Conservation (phyloP, 2,329 filamentous ascomycete species). For the Diaporthe sp. region DNA sequence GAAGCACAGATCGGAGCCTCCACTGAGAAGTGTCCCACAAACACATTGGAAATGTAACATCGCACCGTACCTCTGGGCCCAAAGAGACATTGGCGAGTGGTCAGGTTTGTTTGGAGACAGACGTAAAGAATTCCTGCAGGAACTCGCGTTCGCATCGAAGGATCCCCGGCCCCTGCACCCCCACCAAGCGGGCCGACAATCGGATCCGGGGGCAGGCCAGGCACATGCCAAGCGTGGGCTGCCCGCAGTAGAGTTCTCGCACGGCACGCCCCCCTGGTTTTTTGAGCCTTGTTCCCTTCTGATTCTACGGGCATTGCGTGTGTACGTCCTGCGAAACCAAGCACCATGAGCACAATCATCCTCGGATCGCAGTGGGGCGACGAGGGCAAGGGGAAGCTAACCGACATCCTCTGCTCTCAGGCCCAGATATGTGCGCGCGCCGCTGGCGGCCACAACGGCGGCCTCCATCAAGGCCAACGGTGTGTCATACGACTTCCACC, state of each 20-base stretch:
- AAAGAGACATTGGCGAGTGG: background rate
- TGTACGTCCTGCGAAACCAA: slow-evolving; percentile 37
- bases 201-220: background rate
- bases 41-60: background rate
- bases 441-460: slow-evolving; percentile 72
- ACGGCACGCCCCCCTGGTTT: background rate
- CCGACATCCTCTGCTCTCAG: slow-evolving; percentile 67
- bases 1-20: background rate
- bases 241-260: background rate
- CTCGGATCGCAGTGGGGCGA: slow-evolving; percentile 71
- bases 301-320: slow-evolving; percentile 38
- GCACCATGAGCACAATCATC: slow-evolving; percentile 66
- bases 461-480: slow-evolving; percentile 59
- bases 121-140: background rate
- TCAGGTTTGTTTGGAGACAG: background rate
- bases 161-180: background rate
- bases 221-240: slow-evolving; percentile 2
- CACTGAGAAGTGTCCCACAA: background rate
- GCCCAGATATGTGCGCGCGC: slow-evolving; percentile 70
- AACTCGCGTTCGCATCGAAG: background rate
- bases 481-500: slow-evolving; percentile 68
- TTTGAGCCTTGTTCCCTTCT: slow-evolving; percentile 47
- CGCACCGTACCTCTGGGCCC: background rate
- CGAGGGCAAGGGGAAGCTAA: slow-evolving; percentile 68
- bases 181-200: slow-evolving; percentile 11